Percentiles rank a stretch among this genome's conserved stretches.
These are phyloP conservation scores for Colletotrichum destructivum DNA, from an alignment of 2,329 filamentous ascomycete genomes.

Conservation along the genomic window DNA sequence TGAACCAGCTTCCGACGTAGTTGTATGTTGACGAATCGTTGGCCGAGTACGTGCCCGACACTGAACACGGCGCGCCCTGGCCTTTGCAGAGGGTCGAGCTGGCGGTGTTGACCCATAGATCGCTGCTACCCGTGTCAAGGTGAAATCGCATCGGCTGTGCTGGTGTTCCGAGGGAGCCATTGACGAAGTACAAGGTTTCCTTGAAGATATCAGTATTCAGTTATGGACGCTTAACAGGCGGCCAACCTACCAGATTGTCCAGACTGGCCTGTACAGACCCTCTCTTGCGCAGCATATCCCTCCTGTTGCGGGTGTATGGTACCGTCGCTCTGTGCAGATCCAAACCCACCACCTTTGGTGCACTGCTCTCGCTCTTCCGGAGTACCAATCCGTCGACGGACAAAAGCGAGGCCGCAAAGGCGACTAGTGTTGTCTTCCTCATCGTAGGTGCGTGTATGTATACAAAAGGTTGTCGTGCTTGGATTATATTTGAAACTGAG, in stretches of 20 bases:
- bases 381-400: slow-evolving; percentile 49
- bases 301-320: slow-evolving; percentile 39
- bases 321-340: slow-evolving; percentile 57
- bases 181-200: slow-evolving; percentile 76
- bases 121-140: slow-evolving; percentile 79
- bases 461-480: not conserved
- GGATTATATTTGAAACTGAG: not conserved
- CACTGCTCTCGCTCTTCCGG: slow-evolving; percentile 49
- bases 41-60: slow-evolving; percentile 77
- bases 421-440: slow-evolving; percentile 53
- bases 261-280: slow-evolving; percentile 61
- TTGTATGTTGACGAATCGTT: slow-evolving; percentile 83
- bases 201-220: slow-evolving; percentile 47
- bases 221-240: not conserved
- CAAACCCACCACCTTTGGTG: slow-evolving; percentile 63
- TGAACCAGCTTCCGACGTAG: slow-evolving; percentile 83
- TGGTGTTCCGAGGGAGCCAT: slow-evolving; percentile 75
- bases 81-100: slow-evolving; percentile 72
- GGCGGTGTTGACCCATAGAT: slow-evolving; percentile 79
- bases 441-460: slow-evolving; percentile 47
- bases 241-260: slow-evolving; percentile 69
- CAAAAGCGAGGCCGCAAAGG: slow-evolving; percentile 49
- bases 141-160: slow-evolving; percentile 70
- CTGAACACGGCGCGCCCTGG: slow-evolving; percentile 66
- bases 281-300: slow-evolving; percentile 54